phyloP scores from a whole-genome alignment of 2,329 filamentous ascomycete species.

The Fusarium incarnatum region DNA sequence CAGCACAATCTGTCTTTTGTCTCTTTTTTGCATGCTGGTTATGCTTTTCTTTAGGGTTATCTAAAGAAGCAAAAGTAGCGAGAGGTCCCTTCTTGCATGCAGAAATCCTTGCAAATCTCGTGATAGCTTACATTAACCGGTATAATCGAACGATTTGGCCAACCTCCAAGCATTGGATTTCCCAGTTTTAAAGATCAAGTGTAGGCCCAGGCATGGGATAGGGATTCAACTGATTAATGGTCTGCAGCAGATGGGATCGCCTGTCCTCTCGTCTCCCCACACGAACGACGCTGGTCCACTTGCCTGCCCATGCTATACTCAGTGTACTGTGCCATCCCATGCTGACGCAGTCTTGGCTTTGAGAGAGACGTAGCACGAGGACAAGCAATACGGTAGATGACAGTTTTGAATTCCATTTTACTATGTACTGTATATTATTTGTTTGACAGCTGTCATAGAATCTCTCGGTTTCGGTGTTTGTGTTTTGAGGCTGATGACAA shows the following conservation, averaged over 20 bases:
- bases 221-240: not conserved
- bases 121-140: slow-evolving; percentile 1
- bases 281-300: slow-evolving; percentile 15
- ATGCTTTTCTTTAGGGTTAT: not conserved
- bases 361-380: not conserved
- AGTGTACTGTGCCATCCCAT: not conserved
- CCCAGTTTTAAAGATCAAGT: slow-evolving; percentile 1
- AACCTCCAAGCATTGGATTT: slow-evolving; percentile 2
- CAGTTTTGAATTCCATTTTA: not conserved
- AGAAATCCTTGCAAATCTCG: slow-evolving; percentile 4
- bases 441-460: not conserved
- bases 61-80: not conserved
- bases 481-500: slow-evolving; percentile 15
- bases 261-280: slow-evolving; percentile 28
- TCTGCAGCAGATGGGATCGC: slow-evolving; percentile 1
- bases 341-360: slow-evolving; percentile 1
- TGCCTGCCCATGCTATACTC: not conserved
- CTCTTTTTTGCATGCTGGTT: not conserved
- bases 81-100: slow-evolving; percentile 27
- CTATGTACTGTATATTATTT: not conserved
- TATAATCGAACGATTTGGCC: slow-evolving; percentile 27
- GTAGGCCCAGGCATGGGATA: not conserved
- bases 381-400: slow-evolving; percentile 11
- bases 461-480: not conserved
- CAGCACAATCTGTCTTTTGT: not conserved